Conservation (phyloP, 352 stramenopile species). For the Globisporangium spiculum region DNA sequence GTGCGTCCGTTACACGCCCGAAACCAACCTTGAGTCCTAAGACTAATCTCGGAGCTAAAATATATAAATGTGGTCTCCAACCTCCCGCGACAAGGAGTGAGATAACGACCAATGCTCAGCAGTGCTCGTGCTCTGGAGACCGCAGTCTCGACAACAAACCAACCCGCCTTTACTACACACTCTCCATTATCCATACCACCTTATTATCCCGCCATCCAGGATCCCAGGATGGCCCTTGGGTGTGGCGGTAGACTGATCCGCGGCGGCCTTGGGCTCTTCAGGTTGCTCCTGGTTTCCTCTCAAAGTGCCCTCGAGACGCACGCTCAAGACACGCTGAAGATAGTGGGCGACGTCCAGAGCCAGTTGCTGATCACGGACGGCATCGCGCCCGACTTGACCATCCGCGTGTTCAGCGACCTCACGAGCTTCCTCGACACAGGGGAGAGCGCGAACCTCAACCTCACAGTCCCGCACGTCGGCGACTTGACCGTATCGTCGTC, state of each 20-base stretch:
- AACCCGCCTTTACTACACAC: not conserved
- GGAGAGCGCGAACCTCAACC: not conserved
- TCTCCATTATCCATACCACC: not conserved
- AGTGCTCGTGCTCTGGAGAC: not conserved
- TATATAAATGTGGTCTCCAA: too few species aligned
- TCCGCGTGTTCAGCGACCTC: not conserved
- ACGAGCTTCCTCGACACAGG: not conserved
- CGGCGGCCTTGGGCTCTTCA: not conserved
- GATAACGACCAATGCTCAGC: not conserved
- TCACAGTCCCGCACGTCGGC: not conserved
- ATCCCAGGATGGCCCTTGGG: not conserved
- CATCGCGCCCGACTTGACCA: not conserved
- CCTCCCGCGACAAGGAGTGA: not conserved
- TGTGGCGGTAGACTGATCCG: not conserved
- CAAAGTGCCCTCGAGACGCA: not conserved
- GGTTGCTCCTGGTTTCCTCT: not conserved
- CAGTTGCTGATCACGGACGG: not conserved
- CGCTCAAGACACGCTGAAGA: not conserved
- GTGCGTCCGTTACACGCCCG: too few species aligned
- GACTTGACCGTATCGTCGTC: not conserved
- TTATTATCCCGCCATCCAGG: not conserved
- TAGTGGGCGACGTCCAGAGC: not conserved
- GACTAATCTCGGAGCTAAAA: not conserved
- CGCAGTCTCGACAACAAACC: not conserved
- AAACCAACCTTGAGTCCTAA: not conserved